Evolutionary conservation across 345 rosid species (phyloP), one percentile per base, ranked within the genome.

Genomic region (Excoecaria cochinchinensis): DNA sequence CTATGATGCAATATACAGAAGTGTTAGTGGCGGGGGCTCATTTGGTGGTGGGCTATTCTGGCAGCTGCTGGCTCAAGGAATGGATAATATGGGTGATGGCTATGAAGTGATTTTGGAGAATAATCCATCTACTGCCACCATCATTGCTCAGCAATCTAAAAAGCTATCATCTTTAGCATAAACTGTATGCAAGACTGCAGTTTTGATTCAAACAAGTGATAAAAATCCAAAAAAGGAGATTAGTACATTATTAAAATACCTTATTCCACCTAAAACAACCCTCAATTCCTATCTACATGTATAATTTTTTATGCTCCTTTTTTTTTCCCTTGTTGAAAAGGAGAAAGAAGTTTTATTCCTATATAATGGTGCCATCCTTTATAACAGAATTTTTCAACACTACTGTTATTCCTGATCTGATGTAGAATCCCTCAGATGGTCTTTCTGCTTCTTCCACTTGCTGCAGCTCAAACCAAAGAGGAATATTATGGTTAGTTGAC

Each of bases 371-470:
- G 68, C 97, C 92, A n/a, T 91, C 95, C 64, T 67, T 57, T 71
- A 94, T 90, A 17, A 78, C 46, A 0, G 94, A 78, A 67, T 94
- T 89, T 76, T 91, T 87, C 53, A 85, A 73, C 67, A 94, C 81
- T 38, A 89, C 87, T 1, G 91, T 89, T 76, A 91, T 94, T 77
- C 98, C 98, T 1, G 98, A 91, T 58, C 91, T 88, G 36, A 94
- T 90, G 62, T 91, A 89, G 83, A 91, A 88, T 76, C 98, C 98
- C 50, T 91, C 92, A 2, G 86, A 80, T 75, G 97, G 90, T 47
- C 90, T 87, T 44, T 90, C 92, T 9, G 97, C 94, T 80, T 94
- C 98, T 80, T 83, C 84, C 70, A 94, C 92, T 38, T 81, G 82
- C 94, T 93, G 91, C 78, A 77, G 62, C 31, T 67, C 73, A 58